Base-by-base conservation (phyloP, 2,329 filamentous ascomycete species). In the Stagonosporopsis vannaccii region DNA sequence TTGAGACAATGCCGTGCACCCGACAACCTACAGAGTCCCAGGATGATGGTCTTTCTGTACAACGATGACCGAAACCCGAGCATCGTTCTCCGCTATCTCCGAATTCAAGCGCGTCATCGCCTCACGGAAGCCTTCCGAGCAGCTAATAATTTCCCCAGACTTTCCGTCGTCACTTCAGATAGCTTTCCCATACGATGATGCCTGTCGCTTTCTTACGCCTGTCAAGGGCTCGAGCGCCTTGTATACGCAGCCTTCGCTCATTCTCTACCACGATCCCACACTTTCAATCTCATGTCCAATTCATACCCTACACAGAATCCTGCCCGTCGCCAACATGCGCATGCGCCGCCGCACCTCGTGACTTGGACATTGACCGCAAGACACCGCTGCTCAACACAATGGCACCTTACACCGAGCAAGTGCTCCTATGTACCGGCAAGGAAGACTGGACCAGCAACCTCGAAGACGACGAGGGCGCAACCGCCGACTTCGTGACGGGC, bases 401-500 rank as follows among this genome's bases (percentile, higher is more conserved):
- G 78, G 82, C 89, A 2, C 80, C 83, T 1, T 96, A 97, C 72
- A 82, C 87, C 1, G 89, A 96, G 75, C 92, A 97, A 66, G 84
- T 97, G 3, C 77, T 98, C 9, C 82, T 97, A 13, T 93, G 90
- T 60, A 96, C 92, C 0, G 92, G 91, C 4, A 85, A 87, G 58
- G 78, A 83, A 26, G 90, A 96, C 77, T 97, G 93, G 93, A 81
- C 83, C 25, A 93, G 90, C 69, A 85, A 86, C 54, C 96, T 97
- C 60, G 92, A 96, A 72, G 88, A 96, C 41, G 92, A 96, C 57
- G 85, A 88, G 15, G 72, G 77, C 30, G 73, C 78, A 2, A 73
- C 68, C 4, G 72, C 80, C 23, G 77, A 75, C 13, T 81, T 93
- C 17, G 87, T 88, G 6, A 86, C 88, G 33, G 87, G 90, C 51